Percentiles rank a stretch among this genome's conserved stretches.
Evolutionary conservation across 306 rosid species (phyloP).

Genomic region (Elaeagnus macrophylla): DNA sequence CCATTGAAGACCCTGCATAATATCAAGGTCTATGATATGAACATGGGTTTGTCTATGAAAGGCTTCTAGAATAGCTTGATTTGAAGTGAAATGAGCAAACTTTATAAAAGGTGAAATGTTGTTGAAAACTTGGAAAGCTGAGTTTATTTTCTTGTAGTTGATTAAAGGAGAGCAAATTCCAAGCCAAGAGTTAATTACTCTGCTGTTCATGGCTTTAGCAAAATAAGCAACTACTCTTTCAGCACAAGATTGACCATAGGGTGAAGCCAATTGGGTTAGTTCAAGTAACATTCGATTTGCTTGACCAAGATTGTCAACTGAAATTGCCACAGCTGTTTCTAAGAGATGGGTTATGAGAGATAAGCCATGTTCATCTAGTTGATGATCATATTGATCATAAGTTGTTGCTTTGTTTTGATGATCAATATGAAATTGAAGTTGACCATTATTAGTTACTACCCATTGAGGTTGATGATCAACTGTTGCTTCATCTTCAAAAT

Average conservation of each 20-base stretch:
- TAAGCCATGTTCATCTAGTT: slow-evolving; percentile 31
- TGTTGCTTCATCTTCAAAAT: slow-evolving; percentile 7
- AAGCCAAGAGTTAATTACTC: slow-evolving; percentile 63
- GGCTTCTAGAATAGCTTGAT: slow-evolving; percentile 80
- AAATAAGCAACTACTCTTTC: slow-evolving; percentile 78
- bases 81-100: slow-evolving; percentile 80
- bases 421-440: slow-evolving; percentile 31
- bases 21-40: slow-evolving; percentile 76
- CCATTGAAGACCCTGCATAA: slow-evolving; percentile 94
- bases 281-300: slow-evolving; percentile 62
- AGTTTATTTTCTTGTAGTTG: slow-evolving; percentile 41
- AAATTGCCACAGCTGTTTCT: slow-evolving; percentile 77
- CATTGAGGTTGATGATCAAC: slow-evolving; percentile 12
- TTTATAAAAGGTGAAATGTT: slow-evolving; percentile 71
- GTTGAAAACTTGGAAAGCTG: slow-evolving; percentile 62
- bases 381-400: slow-evolving; percentile 11
- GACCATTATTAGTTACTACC: slow-evolving; percentile 3
- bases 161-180: slow-evolving; percentile 52
- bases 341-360: slow-evolving; percentile 53
- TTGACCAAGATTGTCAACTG: slow-evolving; percentile 59
- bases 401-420: slow-evolving; percentile 4
- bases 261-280: slow-evolving; percentile 65
- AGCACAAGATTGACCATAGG: slow-evolving; percentile 62
- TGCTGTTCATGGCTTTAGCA: slow-evolving; percentile 61
- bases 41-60: slow-evolving; percentile 36